Evolutionary conservation across 768 basidiomycete species (phyloP), one percentile per base, ranked within the genome.

Genomic region (Termitomyces sp.): DNA sequence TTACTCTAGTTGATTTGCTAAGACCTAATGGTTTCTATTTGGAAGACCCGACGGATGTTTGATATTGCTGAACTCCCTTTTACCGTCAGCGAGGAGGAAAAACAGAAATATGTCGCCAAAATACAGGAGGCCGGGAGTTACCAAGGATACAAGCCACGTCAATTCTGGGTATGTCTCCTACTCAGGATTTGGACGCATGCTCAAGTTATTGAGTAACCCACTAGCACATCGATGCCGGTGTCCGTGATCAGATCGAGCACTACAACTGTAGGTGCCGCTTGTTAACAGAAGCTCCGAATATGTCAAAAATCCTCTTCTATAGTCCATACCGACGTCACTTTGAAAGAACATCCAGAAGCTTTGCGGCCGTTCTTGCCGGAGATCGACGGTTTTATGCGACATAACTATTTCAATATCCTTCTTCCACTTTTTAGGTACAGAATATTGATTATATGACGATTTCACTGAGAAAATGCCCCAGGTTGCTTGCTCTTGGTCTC

Each of bases 151-250:
- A 67, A 67, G 36, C 59, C 55, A 1, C 49, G 55, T 8, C 48
- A 62, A 36, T 63, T 60, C 36, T 67, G 64, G 66, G 66, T 67
- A 43, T 31, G 43, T 40, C 25, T 34, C 25, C n/a, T 25, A 25
- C 15, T 17, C 40, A 17, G 6, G 14, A 42, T 42, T 15, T 42
- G 14, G 5, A 17, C 5, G 40, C 14, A 17, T 15, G 15, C 40
- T 5, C 40, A 5, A 42, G 40, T 42, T 4, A 42, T 42, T 42
- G 5, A 42, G 20, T 43, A 29, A n/a, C 4, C 0, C 46, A 47
- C 10, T 25, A 89, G 87, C 83, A 84, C 50, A 82, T 88, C 48
- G 84, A 83, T 40, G 79, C 78, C 12, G 88, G 87, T 4, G 83
- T 89, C 20, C 78, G 72, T 17, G 88, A 89, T 67, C 85, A 87